Base-by-base conservation (phyloP, 1,284 basidiomycete species). In the Veloboletus limbatus region DNA sequence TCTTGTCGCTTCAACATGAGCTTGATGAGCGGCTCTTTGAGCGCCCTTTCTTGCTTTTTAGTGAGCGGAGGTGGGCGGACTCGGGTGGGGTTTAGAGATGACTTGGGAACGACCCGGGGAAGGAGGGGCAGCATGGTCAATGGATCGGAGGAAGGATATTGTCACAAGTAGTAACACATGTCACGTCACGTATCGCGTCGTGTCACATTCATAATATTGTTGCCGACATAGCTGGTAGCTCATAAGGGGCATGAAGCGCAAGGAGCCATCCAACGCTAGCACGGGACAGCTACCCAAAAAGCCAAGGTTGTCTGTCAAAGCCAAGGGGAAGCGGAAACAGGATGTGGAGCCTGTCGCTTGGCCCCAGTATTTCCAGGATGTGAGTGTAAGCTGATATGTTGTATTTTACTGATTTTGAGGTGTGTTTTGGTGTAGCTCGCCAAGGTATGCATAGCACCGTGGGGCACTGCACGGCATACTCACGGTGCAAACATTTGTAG, bases 361-460 rank as follows among this genome's bases (percentile, higher is more conserved):
- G 82, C 81, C 82, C 16, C 71, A 75, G 30, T 74, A 85, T 58
- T 84, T 85, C 57, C 68, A 75, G 39, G 67, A 70, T 41, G 81
- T 83, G 58, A 50, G 75, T 69, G 24, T 13, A 24, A 25, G 3
- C 20, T 11, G 21, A 25, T 22, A 2, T 27, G 6, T 9, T 22
- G 11, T 9, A 17, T 35, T 13, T 43, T 21, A 8, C 37, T 53
- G 7, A 50, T 7, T 24, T 8, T 14, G 8, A 45, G 4, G 14
- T 27, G 14, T 27, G 10, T 21, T 10, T 37, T 13, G 2, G 38
- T 6, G 17, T 51, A 67, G 62, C 52, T 64, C 8, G 38, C 47
- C 40, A 64, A 66, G 63, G 62, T 63, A 43, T 18, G 51, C 7
- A 21, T 6, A 21, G 1, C 11, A 14, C 6, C 4, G n/a, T n/a